A percentile compares a stretch with the other conserved stretches of the same genome.
phyloP scores from a whole-genome alignment of 306 rosid genomes.

The Sphenostylis stenocarpa region DNA sequence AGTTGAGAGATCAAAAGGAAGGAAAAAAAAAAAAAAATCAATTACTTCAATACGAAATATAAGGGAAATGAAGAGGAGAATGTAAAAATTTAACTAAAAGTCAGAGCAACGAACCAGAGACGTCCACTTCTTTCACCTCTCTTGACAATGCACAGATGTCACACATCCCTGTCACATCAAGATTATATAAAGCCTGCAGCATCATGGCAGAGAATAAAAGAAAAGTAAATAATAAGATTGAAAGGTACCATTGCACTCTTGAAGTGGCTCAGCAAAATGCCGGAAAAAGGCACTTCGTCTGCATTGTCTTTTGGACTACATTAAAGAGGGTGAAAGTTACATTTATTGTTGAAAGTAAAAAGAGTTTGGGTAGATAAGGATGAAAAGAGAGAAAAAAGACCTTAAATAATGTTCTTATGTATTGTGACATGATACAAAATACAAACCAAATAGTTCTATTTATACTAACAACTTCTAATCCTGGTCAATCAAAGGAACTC shows the following conservation, averaged over 20 bases:
- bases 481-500: background rate
- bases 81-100: slow-evolving; percentile 27
- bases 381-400: background rate
- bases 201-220: background rate
- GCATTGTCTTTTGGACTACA: slow-evolving; percentile 79
- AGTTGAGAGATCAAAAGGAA: background rate
- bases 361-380: slow-evolving; percentile 12
- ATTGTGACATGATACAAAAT: background rate
- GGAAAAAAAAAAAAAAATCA: slow-evolving; percentile 13
- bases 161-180: slow-evolving; percentile 72
- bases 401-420: background rate
- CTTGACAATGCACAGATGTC: slow-evolving; percentile 81
- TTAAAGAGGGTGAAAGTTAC: slow-evolving; percentile 24
- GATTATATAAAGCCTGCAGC: slow-evolving; percentile 9
- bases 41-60: slow-evolving; percentile 6
- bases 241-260: slow-evolving; percentile 84
- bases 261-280: slow-evolving; percentile 89
- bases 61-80: background rate
- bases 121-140: slow-evolving; percentile 76
- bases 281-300: slow-evolving; percentile 76
- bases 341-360: slow-evolving; percentile 9
- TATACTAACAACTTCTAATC: background rate
- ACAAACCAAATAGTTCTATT: background rate
- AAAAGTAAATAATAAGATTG: slow-evolving; percentile 18
- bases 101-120: slow-evolving; percentile 55